Evolutionary conservation across 352 stramenopile species (phyloP), one percentile per base, ranked within the genome.

Genomic region (Pythium periplocum): DNA sequence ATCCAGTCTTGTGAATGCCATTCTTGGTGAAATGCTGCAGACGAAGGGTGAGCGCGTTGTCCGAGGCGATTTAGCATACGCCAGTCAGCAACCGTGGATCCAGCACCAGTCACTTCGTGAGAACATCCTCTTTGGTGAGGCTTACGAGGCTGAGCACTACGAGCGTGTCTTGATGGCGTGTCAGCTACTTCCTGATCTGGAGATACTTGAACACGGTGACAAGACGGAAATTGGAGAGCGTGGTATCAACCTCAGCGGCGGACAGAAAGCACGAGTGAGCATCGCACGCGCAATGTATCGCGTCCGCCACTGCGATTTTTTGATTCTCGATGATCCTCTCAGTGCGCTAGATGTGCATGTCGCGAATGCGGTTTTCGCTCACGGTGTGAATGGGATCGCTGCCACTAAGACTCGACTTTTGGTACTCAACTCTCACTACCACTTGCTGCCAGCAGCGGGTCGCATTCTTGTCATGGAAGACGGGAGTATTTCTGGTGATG

Each of bases 21-120:
- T 87, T 2, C 61, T 87, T 0, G 77, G 77, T 2, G 72, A 80
- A 45, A 86, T 86, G 74, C 42, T 52, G 4, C 56, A 48, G 8
- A 58, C 51, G 2, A 47, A 43, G 2, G 70, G 74, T 17, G 39
- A 51, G 0, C 45, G 75, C 5, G 35, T 45, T 0, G 56, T 85
- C 3, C 38, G 40, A 4, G 77, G 74, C 0, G 48, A 53, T 0
- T 36, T 87, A 0, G 77, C 90, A 17, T 97, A 96, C 64, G 88
- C 79, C 34, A 78, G 79, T 30, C 95, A 98, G 70, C 73, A 94
- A 37, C 67, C 90, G 4, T 98, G 88, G 86, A 97, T 98, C 55
- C 69, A 93, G 8, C 96, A 98, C 59, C 62, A 74, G 8, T 96
- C 83, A 34, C 56, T 98, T 6, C 59, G 71, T 10, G 79, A 97